Conservation (phyloP, 2,329 filamentous ascomycete genomes). For the Trichoderma sp. region DNA sequence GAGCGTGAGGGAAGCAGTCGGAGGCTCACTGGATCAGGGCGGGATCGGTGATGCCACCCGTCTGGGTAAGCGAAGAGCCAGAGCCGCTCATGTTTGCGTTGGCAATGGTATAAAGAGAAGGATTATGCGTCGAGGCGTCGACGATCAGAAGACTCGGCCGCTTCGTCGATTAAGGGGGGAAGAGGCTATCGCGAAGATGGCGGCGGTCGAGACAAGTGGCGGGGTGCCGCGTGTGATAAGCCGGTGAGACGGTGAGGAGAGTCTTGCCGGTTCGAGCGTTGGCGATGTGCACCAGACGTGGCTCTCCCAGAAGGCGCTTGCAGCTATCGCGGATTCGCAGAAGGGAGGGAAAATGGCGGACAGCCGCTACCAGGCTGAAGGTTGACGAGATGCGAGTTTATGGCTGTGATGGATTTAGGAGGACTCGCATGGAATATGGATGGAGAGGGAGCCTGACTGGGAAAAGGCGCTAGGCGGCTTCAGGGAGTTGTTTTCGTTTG, state of each 20-base stretch:
- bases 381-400: constrained; percentile 30
- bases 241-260: constrained; percentile 26
- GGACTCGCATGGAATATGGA: constrained; percentile 34
- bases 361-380: constrained; percentile 18
- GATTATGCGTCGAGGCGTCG: background rate
- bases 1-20: constrained; percentile 19
- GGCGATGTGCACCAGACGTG: background rate
- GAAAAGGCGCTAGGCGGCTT: constrained; percentile 33
- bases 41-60: constrained; percentile 66
- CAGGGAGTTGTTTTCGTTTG: constrained; percentile 28
- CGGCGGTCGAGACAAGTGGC: constrained; percentile 19
- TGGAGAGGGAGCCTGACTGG: constrained; percentile 39
- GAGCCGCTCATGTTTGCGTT: constrained; percentile 39
- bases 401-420: constrained; percentile 38
- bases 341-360: constrained; percentile 3
- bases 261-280: background rate
- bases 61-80: constrained; percentile 43
- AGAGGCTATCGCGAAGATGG: constrained; percentile 20
- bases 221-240: constrained; percentile 25
- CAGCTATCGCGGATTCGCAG: constrained; percentile 17
- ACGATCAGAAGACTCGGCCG: background rate
- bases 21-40: constrained; percentile 63
- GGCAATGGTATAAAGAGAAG: background rate
- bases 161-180: constrained; percentile 3
- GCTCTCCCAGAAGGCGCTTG: constrained; percentile 13